Percentiles rank a stretch among this genome's conserved stretches.
Evolutionary conservation across 257 asterid genomes (phyloP).

Genomic region (Nicotiana attenuata): DNA sequence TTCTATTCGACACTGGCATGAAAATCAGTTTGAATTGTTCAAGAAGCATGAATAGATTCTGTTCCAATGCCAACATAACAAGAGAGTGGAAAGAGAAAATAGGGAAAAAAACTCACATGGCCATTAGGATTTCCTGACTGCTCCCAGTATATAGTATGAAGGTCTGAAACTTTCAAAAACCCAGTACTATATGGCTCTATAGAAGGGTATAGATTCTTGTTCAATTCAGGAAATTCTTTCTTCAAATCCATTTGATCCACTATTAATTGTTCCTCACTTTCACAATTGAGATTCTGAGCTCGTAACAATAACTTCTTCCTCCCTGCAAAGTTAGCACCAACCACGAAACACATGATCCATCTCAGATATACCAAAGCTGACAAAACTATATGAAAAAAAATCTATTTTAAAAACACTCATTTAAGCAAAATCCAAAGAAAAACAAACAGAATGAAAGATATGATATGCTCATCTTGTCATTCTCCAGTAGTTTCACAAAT

Average conservation of each 20-base stretch:
- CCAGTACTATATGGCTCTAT: constrained; percentile 78
- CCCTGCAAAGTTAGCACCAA: constrained; percentile 33
- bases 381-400: not conserved
- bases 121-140: constrained; percentile 96
- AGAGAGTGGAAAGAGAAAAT: not conserved
- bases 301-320: constrained; percentile 24
- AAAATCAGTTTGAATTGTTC: not conserved
- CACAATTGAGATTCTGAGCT: constrained; percentile 21
- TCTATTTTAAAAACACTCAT: not conserved
- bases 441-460: constrained; percentile 5
- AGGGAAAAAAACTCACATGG: constrained; percentile 52
- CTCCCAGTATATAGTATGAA: constrained; percentile 79
- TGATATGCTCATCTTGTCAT: not conserved
- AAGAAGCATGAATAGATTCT: not conserved
- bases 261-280: constrained; percentile 25
- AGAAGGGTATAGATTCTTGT: constrained; percentile 54
- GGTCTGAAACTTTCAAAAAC: constrained; percentile 79
- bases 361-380: not conserved
- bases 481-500: not conserved
- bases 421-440: not conserved
- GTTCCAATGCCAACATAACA: not conserved
- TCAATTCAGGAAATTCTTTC: constrained; percentile 26
- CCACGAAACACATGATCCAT: constrained; percentile 6
- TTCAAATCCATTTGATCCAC: constrained; percentile 45
- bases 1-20: not conserved